A percentile compares a stretch with the other conserved stretches of the same genome.
These are phyloP conservation scores for Apiospora koreana DNA, from an alignment of 2,329 filamentous ascomycete genomes.

Conservation along the genomic window DNA sequence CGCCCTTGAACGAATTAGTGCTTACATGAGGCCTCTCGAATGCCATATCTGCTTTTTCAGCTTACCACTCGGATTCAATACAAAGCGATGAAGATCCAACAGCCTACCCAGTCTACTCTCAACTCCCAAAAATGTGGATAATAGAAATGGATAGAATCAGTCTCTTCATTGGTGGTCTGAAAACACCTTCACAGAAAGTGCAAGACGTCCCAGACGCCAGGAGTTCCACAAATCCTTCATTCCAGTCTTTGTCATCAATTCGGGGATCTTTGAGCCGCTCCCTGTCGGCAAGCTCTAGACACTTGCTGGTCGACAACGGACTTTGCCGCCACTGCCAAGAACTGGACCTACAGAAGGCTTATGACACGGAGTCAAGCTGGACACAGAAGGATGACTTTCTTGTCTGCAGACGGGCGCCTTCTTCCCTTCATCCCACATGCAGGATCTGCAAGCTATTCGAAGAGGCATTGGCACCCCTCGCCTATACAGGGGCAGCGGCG, in stretches of 20 bases:
- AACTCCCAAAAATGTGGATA: no score
- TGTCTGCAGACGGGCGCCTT: background rate
- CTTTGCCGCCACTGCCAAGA: background rate
- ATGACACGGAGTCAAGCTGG: background rate
- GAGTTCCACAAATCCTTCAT: fast-evolving
- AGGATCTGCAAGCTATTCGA: background rate
- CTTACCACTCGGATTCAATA: no score
- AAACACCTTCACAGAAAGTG: background rate
- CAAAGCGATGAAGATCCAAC: no score
- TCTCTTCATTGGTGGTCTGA: background rate
- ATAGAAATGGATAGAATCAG: no score
- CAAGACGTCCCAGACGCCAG: background rate
- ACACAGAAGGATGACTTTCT: background rate
- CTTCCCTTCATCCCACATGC: background rate
- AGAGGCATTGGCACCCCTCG: no score
- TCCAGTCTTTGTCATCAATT: background rate
- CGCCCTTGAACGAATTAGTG: no score
- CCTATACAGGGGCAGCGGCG: background rate
- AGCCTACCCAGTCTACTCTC: no score
- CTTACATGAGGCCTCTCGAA: no score
- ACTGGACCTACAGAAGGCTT: background rate
- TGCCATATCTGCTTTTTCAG: no score
- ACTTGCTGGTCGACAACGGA: background rate
- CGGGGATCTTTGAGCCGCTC: background rate
- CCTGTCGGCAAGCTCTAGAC: background rate